Base-by-base conservation (phyloP, 805 yeast species). In the Starmerella lactis-condensi region DNA sequence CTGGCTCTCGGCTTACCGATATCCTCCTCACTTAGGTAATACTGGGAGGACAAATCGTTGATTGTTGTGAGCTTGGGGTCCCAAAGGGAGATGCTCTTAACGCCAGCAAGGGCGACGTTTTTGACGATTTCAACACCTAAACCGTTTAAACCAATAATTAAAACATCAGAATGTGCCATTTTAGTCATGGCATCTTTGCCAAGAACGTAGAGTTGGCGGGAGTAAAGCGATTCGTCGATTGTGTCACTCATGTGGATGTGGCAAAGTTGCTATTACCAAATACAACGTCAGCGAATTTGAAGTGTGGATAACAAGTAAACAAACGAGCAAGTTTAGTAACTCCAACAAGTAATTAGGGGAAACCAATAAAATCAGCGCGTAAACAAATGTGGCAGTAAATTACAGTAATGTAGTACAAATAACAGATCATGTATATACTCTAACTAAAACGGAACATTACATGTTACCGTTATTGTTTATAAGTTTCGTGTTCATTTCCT, bases 161-260 rank as follows among this genome's bases (percentile, higher is more conserved):
- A 66, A n/a, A 89, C 94, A 46, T 77, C 81, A 17, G 96, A 82
- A 42, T 69, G 65, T 47, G 83, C 93, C 95, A 89, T 78, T 54
- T 81, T 78, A 46, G 83, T 62, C 99, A 89, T 89, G 31, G 99
- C 99, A 43, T 89, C 99, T 47, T 79, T 82, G 39, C 99, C 99
- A 42, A 89, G 58, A 31, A 89, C 99, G 47, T 85, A 56, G 55
- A 89, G 68, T 60, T 89, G 98, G 54, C 98, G 79, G 24, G 96
- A 83, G 64, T 89, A 89, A 44, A 89, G 66, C 36, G 91, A 65
- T 62, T 89, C 98, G 53, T 89, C 98, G 47, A 89, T 85, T 38
- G 22, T 17, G 9, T 25, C 23, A 10, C 11, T 11, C 23, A 9
- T 21, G 23, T n/a, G n/a, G n/a, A n/a, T n/a, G n/a, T n/a, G n/a